A percentile compares a stretch with the other conserved stretches of the same genome.
These are phyloP conservation scores for Apostasia ramifera DNA, from an alignment of 106 monocot species.

Conservation along the genomic window DNA sequence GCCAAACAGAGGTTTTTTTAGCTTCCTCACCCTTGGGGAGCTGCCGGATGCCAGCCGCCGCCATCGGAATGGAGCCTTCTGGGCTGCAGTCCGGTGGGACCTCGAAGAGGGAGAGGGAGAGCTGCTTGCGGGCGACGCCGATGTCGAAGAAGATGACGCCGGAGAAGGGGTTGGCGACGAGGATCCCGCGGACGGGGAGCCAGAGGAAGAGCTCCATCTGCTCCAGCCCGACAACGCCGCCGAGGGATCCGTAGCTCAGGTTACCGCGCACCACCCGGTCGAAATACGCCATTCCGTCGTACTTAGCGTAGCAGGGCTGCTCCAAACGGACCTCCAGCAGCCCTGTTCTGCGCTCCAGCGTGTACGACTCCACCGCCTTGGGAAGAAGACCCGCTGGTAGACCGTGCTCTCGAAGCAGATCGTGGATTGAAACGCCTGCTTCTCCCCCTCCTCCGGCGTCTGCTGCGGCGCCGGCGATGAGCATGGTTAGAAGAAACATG, in stretches of 20 bases:
- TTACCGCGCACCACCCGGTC: slow-evolving; percentile 39
- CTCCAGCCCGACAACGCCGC: slow-evolving; percentile 38
- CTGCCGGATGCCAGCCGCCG: not conserved
- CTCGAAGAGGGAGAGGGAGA: slow-evolving; percentile 49
- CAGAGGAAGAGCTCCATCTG: slow-evolving; percentile 71
- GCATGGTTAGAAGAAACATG: not conserved
- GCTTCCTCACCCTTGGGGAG: slow-evolving; percentile 7
- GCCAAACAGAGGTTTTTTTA: not conserved
- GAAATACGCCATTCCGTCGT: slow-evolving; percentile 29
- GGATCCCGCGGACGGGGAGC: slow-evolving; percentile 46
- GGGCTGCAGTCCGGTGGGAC: slow-evolving; percentile 37
- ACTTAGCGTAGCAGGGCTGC: slow-evolving; percentile 25
- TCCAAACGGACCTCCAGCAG: slow-evolving; percentile 18
- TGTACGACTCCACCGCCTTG: slow-evolving; percentile 15
- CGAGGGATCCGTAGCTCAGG: slow-evolving; percentile 47
- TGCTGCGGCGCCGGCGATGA: slow-evolving; percentile 3
- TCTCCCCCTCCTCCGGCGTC: not conserved
- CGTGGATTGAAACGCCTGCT: slow-evolving; percentile 13
- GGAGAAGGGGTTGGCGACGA: slow-evolving; percentile 30
- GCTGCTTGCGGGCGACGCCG: slow-evolving; percentile 44
- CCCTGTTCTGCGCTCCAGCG: slow-evolving; percentile 14
- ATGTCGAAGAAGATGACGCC: slow-evolving; percentile 55
- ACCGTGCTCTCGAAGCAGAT: slow-evolving; percentile 22
- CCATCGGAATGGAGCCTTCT: not conserved
- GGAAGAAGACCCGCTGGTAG: slow-evolving; percentile 29